A percentile compares a stretch with the other conserved stretches of the same genome.
phyloP scores from a whole-genome alignment of 2,329 filamentous ascomycete genomes.

The Talaromyces sp. region DNA sequence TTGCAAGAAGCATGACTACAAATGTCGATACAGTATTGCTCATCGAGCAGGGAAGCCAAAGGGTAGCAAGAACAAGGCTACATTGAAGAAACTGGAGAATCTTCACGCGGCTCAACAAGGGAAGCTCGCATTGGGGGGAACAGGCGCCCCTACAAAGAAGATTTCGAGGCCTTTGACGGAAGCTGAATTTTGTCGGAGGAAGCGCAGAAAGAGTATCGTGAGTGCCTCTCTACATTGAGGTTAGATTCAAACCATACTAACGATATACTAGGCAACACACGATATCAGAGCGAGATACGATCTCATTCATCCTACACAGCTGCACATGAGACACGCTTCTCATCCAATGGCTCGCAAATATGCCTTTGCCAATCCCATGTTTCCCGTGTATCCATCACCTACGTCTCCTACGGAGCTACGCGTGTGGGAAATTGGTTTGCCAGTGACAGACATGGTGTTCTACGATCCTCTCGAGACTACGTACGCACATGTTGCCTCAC shows the following conservation, averaged over 20 bases:
- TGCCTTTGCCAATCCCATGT: background rate
- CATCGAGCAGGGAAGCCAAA: slow-evolving; percentile 41
- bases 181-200: background rate
- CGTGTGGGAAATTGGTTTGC: background rate
- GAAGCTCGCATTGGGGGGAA: slow-evolving; percentile 22
- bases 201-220: slow-evolving; percentile 1
- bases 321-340: background rate
- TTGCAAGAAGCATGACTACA: slow-evolving; percentile 37
- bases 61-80: slow-evolving; percentile 39
- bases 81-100: slow-evolving; percentile 35
- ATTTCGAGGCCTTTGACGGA: background rate
- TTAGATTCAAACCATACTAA: slow-evolving; percentile 18
- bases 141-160: background rate
- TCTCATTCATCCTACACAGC: slow-evolving; percentile 2
- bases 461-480: slow-evolving; percentile 4
- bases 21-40: slow-evolving; percentile 38
- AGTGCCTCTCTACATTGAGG: background rate
- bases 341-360: slow-evolving; percentile 7
- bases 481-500: slow-evolving; percentile 20
- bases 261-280: background rate
- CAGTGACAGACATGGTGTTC: background rate
- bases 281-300: slow-evolving; percentile 10
- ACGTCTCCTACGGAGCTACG: slow-evolving; percentile 6
- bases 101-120: slow-evolving; percentile 31
- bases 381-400: background rate